A percentile compares a stretch with the other conserved stretches of the same genome.
phyloP scores from a whole-genome alignment of 106 monocot genomes.

The Dendrobium huoshanense region DNA sequence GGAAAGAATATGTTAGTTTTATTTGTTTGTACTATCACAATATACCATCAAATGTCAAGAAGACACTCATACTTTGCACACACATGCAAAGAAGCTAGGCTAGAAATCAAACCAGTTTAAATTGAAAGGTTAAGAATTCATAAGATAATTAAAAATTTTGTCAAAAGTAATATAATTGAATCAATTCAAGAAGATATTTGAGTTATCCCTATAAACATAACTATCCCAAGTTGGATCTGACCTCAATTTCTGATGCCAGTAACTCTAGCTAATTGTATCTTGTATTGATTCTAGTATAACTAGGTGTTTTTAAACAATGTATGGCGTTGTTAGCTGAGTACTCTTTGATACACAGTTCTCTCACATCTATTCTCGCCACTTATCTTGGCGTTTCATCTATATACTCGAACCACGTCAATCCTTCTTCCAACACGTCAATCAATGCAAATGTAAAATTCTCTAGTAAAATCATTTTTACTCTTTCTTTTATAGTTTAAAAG shows the following conservation, averaged over 20 bases:
- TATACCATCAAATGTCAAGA: neutral
- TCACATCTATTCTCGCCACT: no score
- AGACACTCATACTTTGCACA: neutral
- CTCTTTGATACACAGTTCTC: no score
- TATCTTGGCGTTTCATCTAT: no score
- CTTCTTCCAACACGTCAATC: no score
- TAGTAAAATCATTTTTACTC: no score
- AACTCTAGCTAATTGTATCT: no score
- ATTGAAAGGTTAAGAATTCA: neutral
- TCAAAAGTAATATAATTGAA: neutral
- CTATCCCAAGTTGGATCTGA: neutral
- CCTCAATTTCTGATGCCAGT: no score
- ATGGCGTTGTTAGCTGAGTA: no score
- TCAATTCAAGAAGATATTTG: neutral
- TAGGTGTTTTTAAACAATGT: no score
- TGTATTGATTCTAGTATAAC: no score
- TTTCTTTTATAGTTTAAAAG: neutral
- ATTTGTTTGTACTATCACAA: neutral
- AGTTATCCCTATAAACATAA: neutral
- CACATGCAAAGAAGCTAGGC: neutral
- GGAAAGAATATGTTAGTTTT: neutral
- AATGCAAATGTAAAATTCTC: no score
- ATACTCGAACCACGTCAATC: no score
- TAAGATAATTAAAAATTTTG: neutral
- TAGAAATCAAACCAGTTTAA: neutral